phyloP scores from a whole-genome alignment of 192 early-diverging fungal species.

The Rhizophagus sp. region DNA sequence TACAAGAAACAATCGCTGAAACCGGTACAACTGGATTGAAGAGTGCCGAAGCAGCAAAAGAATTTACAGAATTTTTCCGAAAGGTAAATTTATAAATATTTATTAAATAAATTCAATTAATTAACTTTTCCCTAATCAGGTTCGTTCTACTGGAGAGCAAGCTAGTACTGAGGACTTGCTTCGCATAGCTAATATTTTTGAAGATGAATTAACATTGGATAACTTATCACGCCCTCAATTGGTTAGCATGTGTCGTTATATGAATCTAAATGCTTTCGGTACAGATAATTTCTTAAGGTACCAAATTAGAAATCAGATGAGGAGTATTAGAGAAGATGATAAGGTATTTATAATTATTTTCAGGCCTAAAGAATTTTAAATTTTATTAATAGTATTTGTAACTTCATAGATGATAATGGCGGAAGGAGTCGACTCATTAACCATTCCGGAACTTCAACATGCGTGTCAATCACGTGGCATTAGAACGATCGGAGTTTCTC shows the following conservation, averaged over 20 bases:
- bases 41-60: constrained; percentile 60
- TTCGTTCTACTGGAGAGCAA: constrained; percentile 78
- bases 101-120: not conserved
- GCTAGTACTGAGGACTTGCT: constrained; percentile 84
- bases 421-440: constrained; percentile 89
- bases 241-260: constrained; percentile 92
- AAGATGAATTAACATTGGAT: constrained; percentile 92
- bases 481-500: constrained; percentile 83
- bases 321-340: constrained; percentile 87
- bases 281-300: constrained; percentile 95
- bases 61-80: constrained; percentile 75
- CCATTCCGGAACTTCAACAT: constrained; percentile 84
- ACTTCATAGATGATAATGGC: constrained; percentile 68
- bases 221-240: constrained; percentile 93
- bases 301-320: constrained; percentile 87
- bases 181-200: constrained; percentile 83
- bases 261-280: constrained; percentile 96
- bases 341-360: constrained; percentile 38
- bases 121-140: constrained; percentile 38
- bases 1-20: constrained; percentile 95
- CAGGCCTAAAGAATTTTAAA: not conserved
- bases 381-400: not conserved
- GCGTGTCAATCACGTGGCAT: constrained; percentile 91
- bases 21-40: constrained; percentile 58
- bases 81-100: constrained; percentile 50